phyloP scores from a whole-genome alignment of 805 yeast genomes.

The Candida maris region DNA sequence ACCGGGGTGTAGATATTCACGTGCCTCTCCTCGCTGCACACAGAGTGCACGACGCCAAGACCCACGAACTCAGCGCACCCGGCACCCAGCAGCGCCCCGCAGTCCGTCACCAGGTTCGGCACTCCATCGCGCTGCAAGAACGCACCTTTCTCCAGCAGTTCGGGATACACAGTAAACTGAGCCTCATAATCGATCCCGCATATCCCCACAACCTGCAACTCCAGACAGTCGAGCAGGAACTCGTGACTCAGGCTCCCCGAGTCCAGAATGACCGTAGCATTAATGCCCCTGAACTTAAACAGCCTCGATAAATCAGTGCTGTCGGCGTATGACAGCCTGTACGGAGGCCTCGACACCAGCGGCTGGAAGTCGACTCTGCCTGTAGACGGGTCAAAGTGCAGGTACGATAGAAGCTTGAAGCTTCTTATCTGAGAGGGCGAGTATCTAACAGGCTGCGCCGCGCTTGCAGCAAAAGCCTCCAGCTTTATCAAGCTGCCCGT shows the following conservation, averaged over 20 bases:
- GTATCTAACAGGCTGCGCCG: constrained; percentile 29
- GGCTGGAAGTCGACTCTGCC: constrained; percentile 40
- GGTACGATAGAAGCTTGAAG: constrained; percentile 48
- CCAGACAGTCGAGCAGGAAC: constrained; percentile 36
- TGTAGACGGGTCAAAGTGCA: constrained; percentile 39
- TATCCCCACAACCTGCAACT: constrained; percentile 40
- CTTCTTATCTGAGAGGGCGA: constrained; percentile 51
- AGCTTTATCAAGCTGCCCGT: constrained; percentile 27
- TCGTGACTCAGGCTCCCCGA: constrained; percentile 30
- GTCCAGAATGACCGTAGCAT: constrained; percentile 35
- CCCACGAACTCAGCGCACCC: constrained; percentile 38
- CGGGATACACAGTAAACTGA: constrained; percentile 10
- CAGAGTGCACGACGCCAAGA: constrained; percentile 64
- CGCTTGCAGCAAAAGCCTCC: constrained; percentile 33
- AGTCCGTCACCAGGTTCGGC: constrained; percentile 27
- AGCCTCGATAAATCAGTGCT: constrained; percentile 1
- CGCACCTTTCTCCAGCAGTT: constrained; percentile 12
- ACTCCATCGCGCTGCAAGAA: constrained; percentile 5
- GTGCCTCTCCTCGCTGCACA: constrained; percentile 36
- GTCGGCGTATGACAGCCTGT: constrained; percentile 37
- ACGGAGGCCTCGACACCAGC: constrained; percentile 37
- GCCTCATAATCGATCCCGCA: constrained; percentile 30
- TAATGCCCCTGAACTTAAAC: constrained; percentile 29
- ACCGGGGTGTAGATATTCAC: constrained; percentile 59
- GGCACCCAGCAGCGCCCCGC: constrained; percentile 8